These are phyloP conservation scores for Penicillium janthinellum DNA, from an alignment of 2,329 filamentous ascomycete species.

Conservation along the genomic window DNA sequence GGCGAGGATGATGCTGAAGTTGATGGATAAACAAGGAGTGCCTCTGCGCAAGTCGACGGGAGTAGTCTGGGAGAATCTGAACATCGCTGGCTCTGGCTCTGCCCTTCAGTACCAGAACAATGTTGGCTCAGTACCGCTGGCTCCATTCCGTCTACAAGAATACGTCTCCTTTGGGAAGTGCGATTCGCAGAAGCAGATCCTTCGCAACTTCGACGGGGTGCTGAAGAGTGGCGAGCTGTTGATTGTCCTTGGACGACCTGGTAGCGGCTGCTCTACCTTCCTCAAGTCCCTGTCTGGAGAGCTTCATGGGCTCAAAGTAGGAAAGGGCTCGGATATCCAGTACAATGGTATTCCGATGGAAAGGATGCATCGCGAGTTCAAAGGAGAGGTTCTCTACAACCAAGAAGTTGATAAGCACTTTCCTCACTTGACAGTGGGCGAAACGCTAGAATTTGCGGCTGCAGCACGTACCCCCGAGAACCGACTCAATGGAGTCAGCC, in stretches of 20 bases:
- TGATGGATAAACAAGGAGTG: conserved; percentile 59
- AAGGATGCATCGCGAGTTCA: conserved; percentile 68
- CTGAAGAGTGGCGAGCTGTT: conserved; percentile 53
- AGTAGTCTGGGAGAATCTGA: conserved; percentile 65
- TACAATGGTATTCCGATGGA: conserved; percentile 69
- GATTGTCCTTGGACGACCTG: conserved; percentile 45
- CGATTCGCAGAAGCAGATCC: conserved; percentile 56
- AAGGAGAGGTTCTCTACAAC: conserved; percentile 44
- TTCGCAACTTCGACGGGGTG: conserved; percentile 57
- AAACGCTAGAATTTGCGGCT: conserved; percentile 60
- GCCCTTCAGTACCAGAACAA: conserved; percentile 70
- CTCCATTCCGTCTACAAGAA: conserved; percentile 61
- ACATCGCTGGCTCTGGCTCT: conserved; percentile 66
- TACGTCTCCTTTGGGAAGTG: conserved; percentile 50
- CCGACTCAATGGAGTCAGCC: conserved; percentile 44
- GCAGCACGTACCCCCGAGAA: conserved; percentile 52
- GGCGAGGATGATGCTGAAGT: conserved; percentile 51
- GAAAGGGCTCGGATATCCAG: conserved; percentile 72
- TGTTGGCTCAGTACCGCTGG: conserved; percentile 60
- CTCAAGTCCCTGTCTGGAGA: conserved; percentile 83
- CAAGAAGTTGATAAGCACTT: conserved; percentile 54
- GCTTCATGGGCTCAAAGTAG: conserved; percentile 74
- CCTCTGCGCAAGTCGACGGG: conserved; percentile 56
- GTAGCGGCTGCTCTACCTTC: conserved; percentile 71
- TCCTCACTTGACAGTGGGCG: conserved; percentile 58